Evolutionary conservation across 2,329 filamentous ascomycete species (phyloP), one percentile per base, ranked within the genome.

Genomic region (Gliomastix tumulicola): DNA sequence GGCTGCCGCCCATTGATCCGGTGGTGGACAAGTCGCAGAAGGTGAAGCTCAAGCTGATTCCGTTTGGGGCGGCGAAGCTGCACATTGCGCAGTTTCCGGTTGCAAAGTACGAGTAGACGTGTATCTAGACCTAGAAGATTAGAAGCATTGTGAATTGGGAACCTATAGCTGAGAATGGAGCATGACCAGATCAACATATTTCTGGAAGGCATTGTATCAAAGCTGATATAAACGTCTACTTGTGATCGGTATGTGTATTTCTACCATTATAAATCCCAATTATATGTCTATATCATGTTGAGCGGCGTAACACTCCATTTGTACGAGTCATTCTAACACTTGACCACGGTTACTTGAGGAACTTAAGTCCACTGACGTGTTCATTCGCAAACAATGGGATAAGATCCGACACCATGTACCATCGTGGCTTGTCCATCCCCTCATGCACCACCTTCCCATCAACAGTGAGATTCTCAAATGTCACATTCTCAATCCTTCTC

Each of bases 61-160:
- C 63, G 10, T 67, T 62, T 49, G 63, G 60, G 6, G 58, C 57
- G 37, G 56, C 63, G 7, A 66, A 62, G 44, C 40, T 67, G 40
- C 62, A 63, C 40, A 61, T 68, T 48, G 61, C 60, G 10, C 60
- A 67, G 38, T 51, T 66, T 22, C 62, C 63, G 21, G 35, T 40
- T 21, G 18, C 41, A n/a, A 32, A 33, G 12, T 27, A 13, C 23
- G 15, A 27, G 12, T 27, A 27, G 23, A 27, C 23, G 12, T 6
- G 23, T n/a, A n/a, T n/a, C n/a, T n/a, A n/a, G n/a, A n/a, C n/a
- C n/a, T n/a, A n/a, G n/a, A n/a, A n/a, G n/a, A n/a, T n/a, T n/a
- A n/a, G n/a, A n/a, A n/a, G n/a, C n/a, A n/a, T n/a, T n/a, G n/a
- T n/a, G n/a, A n/a, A n/a, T n/a, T n/a, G n/a, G n/a, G n/a, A n/a